Evolutionary conservation across 352 stramenopile species (phyloP), one percentile per base, ranked within the genome.

Genomic region (Lagenidium giganteum): DNA sequence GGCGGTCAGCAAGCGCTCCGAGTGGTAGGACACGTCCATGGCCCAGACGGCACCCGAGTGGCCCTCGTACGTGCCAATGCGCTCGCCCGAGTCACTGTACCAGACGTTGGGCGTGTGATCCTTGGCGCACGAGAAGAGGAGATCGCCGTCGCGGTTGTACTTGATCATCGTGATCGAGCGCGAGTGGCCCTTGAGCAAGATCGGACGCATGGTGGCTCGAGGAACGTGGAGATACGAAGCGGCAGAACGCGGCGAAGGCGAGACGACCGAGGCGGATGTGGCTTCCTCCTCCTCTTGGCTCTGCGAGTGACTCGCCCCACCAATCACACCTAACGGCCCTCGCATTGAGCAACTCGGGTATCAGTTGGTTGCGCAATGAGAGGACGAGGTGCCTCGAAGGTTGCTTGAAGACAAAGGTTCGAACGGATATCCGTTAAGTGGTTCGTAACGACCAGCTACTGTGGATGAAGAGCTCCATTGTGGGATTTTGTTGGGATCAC

Each of bases 181-280:
- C 57, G 97, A 96, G 82, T 99, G 97, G 63, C 96, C 96, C 76
- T 99, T 98, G 40, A 99, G 81, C 51, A 99, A 64, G 64, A 99
- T 98, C 42, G 96, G 96, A 69, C 93, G 93, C 93, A 95, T 95
- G 38, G 38, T 65, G 44, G 53, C 26, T 38, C n/a, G n/a, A 31
- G n/a, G 11, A 14, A 16, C 21, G n/a, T 24, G 22, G 20, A 22
- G 25, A 36, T 30, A 8, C n/a, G 21, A 18, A 36, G 37, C 14
- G 26, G 37, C 17, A 18, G 43, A 32, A 24, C 42, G 40, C 18
- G 30, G 3, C 34, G 25, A 29, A 13, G 27, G 13, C 22, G 32
- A 37, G 26, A 17, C n/a, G n/a, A n/a, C n/a, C n/a, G n/a, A n/a
- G n/a, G 50, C 46, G 42, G 51, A 59, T 59, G 49, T 16, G 39